Base-by-base conservation (phyloP, 495 filamentous ascomycete species). In the Annulohypoxylon moriforme region DNA sequence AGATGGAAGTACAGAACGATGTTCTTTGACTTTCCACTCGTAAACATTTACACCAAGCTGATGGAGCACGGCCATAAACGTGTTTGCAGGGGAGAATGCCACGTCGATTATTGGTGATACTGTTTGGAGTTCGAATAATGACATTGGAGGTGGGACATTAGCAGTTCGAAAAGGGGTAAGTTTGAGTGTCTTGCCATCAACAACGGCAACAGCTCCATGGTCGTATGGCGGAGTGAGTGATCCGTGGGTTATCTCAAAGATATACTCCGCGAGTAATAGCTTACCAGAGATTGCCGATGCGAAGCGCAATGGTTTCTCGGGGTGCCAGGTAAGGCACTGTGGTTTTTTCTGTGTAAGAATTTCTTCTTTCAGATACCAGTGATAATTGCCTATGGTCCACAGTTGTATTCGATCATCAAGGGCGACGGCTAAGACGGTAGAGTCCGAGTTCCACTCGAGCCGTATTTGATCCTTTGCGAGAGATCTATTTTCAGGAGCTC, bases 351-450 rank as follows among this genome's bases (percentile, higher is more conserved):
- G 67, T 3, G 68, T 64, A 5, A 65, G 60, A 13, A 94, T 83
- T 75, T 99, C 96, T 80, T 97, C 95, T 80, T 98, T 99, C n/a
- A 98, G 82, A 76, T 98, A 98, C 85, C 94, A 98, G 75, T 99
- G 92, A 74, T 99, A 99, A 76, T 99, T 99, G 8, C 94, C 92
- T 84, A 91, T 96, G 1, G 93, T 96, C 94, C 96, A 99, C n/a
- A 98, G 82, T 72, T 99, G 96, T 14, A 95, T 82, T 42, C 90
- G 85, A 69, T 97, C 89, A 44, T 82, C 81, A 74, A 94, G 88
- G 20, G 85, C 85, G 9, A 98, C 90, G 3, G 96, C 96, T 22
- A 99, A 86, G 13, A 97, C 93, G 3, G 91, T 93, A 0, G 96
- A 98, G 74, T 98, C 95, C 14, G 89, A 80, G 68, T 97, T 98